Conservation (phyloP, 306 rosid species). For the Medicago lupulina region DNA sequence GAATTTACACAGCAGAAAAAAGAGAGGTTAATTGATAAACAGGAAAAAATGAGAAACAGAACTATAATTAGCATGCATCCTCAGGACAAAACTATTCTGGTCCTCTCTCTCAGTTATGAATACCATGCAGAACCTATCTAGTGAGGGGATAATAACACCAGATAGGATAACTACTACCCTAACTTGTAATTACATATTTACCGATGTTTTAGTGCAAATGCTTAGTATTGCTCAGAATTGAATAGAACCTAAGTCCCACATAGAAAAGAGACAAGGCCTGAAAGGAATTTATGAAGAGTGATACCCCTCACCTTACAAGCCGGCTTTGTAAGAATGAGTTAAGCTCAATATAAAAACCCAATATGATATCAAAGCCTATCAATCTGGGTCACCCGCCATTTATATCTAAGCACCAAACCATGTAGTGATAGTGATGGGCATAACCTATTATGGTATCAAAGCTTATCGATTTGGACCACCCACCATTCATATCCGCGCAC, state of each 20-base stretch:
- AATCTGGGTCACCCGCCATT: neutral
- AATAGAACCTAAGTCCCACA: neutral
- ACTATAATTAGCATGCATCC: slow-evolving; percentile 18
- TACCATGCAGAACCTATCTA: slow-evolving; percentile 10
- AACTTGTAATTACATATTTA: slow-evolving; percentile 15
- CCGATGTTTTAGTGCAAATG: neutral
- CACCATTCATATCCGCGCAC: neutral
- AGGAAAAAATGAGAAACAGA: slow-evolving; percentile 8
- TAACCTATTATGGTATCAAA: neutral
- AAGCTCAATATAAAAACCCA: neutral
- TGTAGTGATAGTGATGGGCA: neutral
- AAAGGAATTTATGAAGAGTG: neutral
- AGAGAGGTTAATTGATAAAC: neutral
- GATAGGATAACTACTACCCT: slow-evolving; percentile 18
- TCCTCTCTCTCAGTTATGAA: slow-evolving; percentile 15
- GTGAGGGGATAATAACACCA: slow-evolving; percentile 18
- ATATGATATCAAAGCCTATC: neutral
- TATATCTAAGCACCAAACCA: neutral
- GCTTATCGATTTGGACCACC: neutral
- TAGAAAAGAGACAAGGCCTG: neutral
- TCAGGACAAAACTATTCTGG: neutral
- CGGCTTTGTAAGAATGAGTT: neutral
- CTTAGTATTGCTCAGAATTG: neutral
- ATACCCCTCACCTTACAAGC: neutral
- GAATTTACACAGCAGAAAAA: slow-evolving; percentile 13